Conservation (phyloP, 495 filamentous ascomycete genomes). For the Astrothelium macrocarpum region DNA sequence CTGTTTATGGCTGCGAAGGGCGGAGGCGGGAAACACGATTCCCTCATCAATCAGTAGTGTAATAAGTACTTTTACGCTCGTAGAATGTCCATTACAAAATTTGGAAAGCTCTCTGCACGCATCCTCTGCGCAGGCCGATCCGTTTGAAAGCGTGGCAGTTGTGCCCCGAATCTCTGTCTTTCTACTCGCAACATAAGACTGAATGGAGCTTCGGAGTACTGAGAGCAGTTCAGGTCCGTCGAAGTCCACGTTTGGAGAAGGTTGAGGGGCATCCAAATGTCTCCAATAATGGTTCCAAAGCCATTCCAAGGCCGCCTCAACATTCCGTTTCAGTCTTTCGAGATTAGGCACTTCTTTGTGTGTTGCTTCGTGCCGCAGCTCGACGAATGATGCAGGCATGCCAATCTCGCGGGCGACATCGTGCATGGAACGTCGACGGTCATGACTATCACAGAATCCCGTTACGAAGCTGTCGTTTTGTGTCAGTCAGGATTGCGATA, state of each 20-base stretch:
- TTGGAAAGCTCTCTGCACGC: not conserved
- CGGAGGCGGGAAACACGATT: conserved; percentile 18
- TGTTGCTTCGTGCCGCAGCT: conserved; percentile 80
- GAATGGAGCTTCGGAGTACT: conserved; percentile 16
- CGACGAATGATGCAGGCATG: conserved; percentile 76
- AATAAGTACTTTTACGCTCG: conserved; percentile 8
- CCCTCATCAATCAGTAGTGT: conserved; percentile 18
- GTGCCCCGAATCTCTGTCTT: not conserved
- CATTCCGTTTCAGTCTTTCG: conserved; percentile 54
- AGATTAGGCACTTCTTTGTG: conserved; percentile 78
- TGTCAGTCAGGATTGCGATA: not conserved
- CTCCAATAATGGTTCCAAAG: conserved; percentile 84
- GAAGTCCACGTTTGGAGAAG: not conserved
- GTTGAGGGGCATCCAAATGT: conserved; percentile 29
- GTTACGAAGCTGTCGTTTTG: conserved; percentile 68
- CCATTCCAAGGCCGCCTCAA: conserved; percentile 65
- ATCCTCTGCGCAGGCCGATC: not conserved
- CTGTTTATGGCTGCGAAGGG: conserved; percentile 7
- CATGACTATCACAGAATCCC: conserved; percentile 53
- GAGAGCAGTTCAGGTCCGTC: conserved; percentile 9
- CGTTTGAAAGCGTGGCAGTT: not conserved
- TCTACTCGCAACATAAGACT: conserved; percentile 18
- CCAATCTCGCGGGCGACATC: conserved; percentile 63
- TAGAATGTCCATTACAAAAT: conserved; percentile 1
- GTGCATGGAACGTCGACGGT: conserved; percentile 73